Evolutionary conservation across 2,329 filamentous ascomycete species (phyloP), one percentile per base, ranked within the genome.

Genomic region (Capronia americana): DNA sequence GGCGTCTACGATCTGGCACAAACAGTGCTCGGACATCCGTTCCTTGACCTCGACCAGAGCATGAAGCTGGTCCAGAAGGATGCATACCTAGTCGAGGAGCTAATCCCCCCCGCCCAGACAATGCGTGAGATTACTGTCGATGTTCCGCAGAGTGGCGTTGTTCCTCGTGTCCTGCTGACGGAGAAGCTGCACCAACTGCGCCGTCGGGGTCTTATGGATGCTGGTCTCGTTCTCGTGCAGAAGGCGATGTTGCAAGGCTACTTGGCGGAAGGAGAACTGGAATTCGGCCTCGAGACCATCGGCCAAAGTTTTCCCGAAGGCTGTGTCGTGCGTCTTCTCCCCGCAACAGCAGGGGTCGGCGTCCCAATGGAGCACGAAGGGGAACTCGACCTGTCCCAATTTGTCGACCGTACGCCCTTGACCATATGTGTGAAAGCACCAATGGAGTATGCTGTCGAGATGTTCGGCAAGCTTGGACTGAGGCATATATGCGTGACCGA

Each of bases 1-100:
- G 77, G 84, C 24, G 84, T 88, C 0, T 88, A 88, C 70, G 85
- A 88, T 70, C 78, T 88, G 7, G 85, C 85, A n/a, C 85, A 88
- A 73, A 81, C 81, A 2, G 81, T 88, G 3, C 79, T 87, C 0
- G 85, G 85, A 0, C 84, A 87, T 70, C 85, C 85, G 0, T 88
- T 88, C 71, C 76, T 88, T 8, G 85, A 88, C 65, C 70, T 79
- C 0, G 85, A 88, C n/a, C 46, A 60, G 20, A 59, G 57, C 1
- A 75, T 85, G 20, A 72, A 72, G 0, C 75, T 79, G 20, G 80
- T 84, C 3, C 77, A 82, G 61, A 71, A 72, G 28, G 70, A 77
- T 44, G 76, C 77, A 11, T 65, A 72, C 23, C 75, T 79, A 0
- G 82, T 83, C 0, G 78, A 81, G 58, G 79, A 81, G 10, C 77